Evolutionary conservation across 2,329 filamentous ascomycete species (phyloP).

Genomic region (Curvularia sp.): DNA sequence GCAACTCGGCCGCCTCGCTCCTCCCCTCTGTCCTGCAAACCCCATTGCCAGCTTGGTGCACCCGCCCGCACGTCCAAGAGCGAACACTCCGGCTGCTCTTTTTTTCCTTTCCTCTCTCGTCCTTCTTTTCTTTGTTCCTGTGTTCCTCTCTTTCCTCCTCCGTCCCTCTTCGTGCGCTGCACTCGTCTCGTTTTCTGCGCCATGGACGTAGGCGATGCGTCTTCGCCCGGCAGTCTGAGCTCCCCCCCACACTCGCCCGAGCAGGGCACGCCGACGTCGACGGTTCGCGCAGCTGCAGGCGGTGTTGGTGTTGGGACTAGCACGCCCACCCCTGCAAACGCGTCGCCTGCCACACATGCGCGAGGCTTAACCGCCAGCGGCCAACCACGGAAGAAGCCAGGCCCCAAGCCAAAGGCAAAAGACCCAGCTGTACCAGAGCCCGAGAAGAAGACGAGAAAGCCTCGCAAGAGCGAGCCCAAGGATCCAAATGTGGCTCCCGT

Average conservation of each 20-base stretch:
- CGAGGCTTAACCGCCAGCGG: constrained; percentile 46
- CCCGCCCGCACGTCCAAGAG: constrained; percentile 2
- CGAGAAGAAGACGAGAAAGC: constrained; percentile 55
- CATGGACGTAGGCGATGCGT: constrained; percentile 45
- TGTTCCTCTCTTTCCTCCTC: background rate
- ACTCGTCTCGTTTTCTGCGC: constrained; percentile 26
- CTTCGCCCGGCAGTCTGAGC: constrained; percentile 48
- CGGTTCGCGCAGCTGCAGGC: constrained; percentile 38
- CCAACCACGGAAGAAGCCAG: constrained; percentile 51
- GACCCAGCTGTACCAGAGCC: constrained; percentile 45
- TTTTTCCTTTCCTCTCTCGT: background rate
- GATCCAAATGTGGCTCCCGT: constrained; percentile 53
- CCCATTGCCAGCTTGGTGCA: background rate
- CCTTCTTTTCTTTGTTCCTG: background rate
- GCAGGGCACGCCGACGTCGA: constrained; percentile 43
- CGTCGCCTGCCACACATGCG: constrained; percentile 34
- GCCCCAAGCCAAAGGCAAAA: constrained; percentile 52
- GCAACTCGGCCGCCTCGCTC: constrained; percentile 23
- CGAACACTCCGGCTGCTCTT: background rate
- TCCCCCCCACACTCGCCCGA: constrained; percentile 50
- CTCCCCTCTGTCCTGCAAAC: constrained; percentile 7
- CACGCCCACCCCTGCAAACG: constrained; percentile 42
- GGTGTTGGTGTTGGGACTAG: constrained; percentile 43
- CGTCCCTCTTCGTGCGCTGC: background rate
- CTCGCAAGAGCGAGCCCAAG: constrained; percentile 58